A percentile compares a stretch with the other conserved stretches of the same genome.
These are phyloP conservation scores for Colletotrichum noveboracense DNA, from an alignment of 2,329 filamentous ascomycete genomes.

Conservation along the genomic window DNA sequence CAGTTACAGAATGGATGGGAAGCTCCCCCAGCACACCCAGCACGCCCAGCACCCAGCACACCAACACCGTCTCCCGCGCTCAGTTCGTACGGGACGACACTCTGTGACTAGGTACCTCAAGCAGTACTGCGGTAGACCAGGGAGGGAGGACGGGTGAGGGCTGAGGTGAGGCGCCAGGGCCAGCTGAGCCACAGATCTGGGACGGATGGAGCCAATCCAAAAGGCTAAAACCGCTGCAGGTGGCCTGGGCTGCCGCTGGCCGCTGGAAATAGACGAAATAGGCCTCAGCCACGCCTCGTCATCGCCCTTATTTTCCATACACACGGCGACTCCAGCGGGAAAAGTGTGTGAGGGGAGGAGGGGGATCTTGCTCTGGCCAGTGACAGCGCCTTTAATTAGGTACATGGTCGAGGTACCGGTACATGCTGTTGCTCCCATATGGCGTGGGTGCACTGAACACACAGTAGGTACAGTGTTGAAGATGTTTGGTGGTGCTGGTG, in stretches of 20 bases:
- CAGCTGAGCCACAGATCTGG: slow-evolving; percentile 19
- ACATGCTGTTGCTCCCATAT: background rate
- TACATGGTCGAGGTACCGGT: background rate
- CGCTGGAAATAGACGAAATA: slow-evolving; percentile 9
- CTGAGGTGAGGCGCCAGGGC: slow-evolving; percentile 13
- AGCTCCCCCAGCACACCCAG: background rate
- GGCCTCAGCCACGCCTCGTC: slow-evolving; percentile 40
- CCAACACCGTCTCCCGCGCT: background rate
- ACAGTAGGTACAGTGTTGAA: background rate
- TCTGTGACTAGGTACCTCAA: no score
- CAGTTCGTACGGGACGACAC: background rate
- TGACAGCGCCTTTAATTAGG: slow-evolving; percentile 7
- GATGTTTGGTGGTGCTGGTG: background rate
- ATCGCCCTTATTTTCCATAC: slow-evolving; percentile 32
- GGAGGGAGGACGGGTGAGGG: background rate
- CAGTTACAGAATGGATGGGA: slow-evolving; percentile 10
- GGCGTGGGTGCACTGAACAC: background rate
- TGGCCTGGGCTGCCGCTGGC: slow-evolving; percentile 3
- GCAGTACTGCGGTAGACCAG: background rate
- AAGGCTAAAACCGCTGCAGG: background rate
- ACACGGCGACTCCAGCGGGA: background rate
- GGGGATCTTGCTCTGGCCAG: background rate
- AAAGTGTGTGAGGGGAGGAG: background rate
- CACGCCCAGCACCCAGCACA: no score
- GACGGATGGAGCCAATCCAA: background rate